Evolutionary conservation across 2,329 filamentous ascomycete species (phyloP), one percentile per base, ranked within the genome.

Genomic region (Xylaria sp.): DNA sequence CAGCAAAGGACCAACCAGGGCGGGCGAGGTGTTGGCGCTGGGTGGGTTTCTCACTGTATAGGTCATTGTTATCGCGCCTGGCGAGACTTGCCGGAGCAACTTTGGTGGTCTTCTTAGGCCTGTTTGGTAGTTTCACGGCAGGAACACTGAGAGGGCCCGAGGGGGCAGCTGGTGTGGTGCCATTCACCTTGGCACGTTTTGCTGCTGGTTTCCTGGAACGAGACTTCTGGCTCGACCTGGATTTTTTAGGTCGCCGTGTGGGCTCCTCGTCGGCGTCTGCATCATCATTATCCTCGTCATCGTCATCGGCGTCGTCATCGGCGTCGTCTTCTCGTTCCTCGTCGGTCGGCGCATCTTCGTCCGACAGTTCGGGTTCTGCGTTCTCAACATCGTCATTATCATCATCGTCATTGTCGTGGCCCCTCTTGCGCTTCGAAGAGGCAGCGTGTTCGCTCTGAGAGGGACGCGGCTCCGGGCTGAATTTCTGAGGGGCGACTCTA

Each of bases 161-260:
- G 9, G 76, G 69, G 49, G 78, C 77, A 33, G 76, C 73, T 18
- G 82, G 79, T 51, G 82, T 82, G 31, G 82, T 80, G 51, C 88
- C 88, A 76, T 91, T 90, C 70, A 86, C 86, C 79, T 90, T 91
- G 59, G 88, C 84, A 79, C 90, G 90, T 81, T 91, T 91, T 20
- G 82, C 81, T 1, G 87, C 87, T 2, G 88, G 88, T 78, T 89
- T 90, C 78, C 83, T 87, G 52, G 83, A 75, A 75, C 81, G 82
- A 70, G 80, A 78, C 64, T 80, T 76, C 78, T 83, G 83, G 79
- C 83, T 79, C 74, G 83, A 76, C 75, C 81, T 78, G 79, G 78
- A 79, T 74, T 79, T 81, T 69, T 77, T 81, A 54, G 77, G 76
- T 71, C 71, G 76, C 63, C 78, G 78, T 48, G 80, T 80, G 72